Percentiles rank a stretch among this genome's conserved stretches.
Evolutionary conservation across 495 filamentous ascomycete genomes (phyloP).

Genomic region (Penicillium fimorum): DNA sequence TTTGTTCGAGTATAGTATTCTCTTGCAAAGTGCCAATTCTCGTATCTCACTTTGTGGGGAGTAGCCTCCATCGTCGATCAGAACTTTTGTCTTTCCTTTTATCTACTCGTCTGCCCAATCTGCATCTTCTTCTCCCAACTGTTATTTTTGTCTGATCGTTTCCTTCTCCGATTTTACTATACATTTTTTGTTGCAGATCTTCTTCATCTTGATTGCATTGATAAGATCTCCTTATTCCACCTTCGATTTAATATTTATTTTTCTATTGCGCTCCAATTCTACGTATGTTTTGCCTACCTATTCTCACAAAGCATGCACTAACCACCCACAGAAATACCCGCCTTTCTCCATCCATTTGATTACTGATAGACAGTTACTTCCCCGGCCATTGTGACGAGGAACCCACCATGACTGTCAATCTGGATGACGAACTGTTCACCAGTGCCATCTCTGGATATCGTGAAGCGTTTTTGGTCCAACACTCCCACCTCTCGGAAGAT

Average conservation of each 20-base stretch:
- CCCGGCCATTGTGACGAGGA: constrained; percentile 14
- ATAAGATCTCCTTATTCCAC: constrained; percentile 8
- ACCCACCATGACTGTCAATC: constrained; percentile 37
- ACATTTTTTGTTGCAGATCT: constrained; percentile 3
- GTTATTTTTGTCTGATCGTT: neutral
- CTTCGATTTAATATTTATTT: neutral
- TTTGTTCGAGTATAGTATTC: constrained; percentile 13
- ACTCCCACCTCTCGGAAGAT: constrained; percentile 45
- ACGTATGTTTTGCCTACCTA: neutral
- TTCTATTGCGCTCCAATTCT: neutral
- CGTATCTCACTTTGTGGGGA: constrained; percentile 14
- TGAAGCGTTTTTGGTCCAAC: constrained; percentile 45
- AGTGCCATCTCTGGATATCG: constrained; percentile 48
- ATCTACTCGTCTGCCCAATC: constrained; percentile 13
- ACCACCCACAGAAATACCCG: neutral
- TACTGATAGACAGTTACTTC: constrained; percentile 31
- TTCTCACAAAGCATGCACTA: neutral
- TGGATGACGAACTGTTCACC: constrained; percentile 47
- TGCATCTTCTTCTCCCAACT: constrained; percentile 10
- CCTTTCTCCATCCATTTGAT: constrained; percentile 2
- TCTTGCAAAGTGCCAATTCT: constrained; percentile 5
- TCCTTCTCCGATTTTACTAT: neutral
- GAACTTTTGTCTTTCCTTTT: constrained; percentile 17
- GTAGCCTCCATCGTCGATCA: constrained; percentile 9
- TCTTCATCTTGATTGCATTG: constrained; percentile 4